A percentile compares a stretch with the other conserved stretches of the same genome.
Conservation (phyloP, 1,139 yeast species). For the Scheffersomyces titani region DNA sequence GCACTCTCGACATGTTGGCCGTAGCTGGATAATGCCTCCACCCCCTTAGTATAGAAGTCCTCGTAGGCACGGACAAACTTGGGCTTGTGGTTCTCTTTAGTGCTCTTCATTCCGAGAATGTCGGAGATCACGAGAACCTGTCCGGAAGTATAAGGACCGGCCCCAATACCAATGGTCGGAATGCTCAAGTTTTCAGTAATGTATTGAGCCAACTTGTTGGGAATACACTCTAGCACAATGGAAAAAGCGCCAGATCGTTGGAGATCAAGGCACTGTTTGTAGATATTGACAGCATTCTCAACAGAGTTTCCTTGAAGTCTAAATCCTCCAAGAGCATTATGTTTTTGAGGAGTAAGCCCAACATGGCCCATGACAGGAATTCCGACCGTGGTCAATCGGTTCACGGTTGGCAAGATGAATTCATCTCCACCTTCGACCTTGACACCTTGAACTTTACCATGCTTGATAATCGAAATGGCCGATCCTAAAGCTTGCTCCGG, state of each 20-base stretch:
- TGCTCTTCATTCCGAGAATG: conserved; percentile 71
- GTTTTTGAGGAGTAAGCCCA: conserved; percentile 90
- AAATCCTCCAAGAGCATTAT: conserved; percentile 80
- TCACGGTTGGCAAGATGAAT: conserved; percentile 47
- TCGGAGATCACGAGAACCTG: conserved; percentile 91
- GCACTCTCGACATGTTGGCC: conserved; percentile 55
- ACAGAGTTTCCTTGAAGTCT: conserved; percentile 76
- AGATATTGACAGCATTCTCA: conserved; percentile 56
- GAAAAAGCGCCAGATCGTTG: conserved; percentile 80
- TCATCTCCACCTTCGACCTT: conserved; percentile 86
- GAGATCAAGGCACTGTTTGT: conserved; percentile 66
- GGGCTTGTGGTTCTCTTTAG: conserved; percentile 48
- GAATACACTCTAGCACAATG: conserved; percentile 83
- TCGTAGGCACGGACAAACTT: conserved; percentile 78
- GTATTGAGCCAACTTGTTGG: conserved; percentile 65
- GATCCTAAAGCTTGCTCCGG: conserved; percentile 64
- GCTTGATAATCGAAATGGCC: conserved; percentile 61
- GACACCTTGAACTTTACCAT: conserved; percentile 71
- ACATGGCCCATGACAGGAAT: conserved; percentile 92
- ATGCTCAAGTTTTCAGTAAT: conserved; percentile 61
- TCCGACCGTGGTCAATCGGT: conserved; percentile 61
- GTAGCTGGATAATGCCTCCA: conserved; percentile 55
- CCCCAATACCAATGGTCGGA: conserved; percentile 96
- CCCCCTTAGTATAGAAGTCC: conserved; percentile 51
- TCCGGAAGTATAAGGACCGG: conserved; percentile 82